A percentile compares a stretch with the other conserved stretches of the same genome.
Evolutionary conservation across 106 monocot species (phyloP).

Genomic region (Apostasia ramifera): DNA sequence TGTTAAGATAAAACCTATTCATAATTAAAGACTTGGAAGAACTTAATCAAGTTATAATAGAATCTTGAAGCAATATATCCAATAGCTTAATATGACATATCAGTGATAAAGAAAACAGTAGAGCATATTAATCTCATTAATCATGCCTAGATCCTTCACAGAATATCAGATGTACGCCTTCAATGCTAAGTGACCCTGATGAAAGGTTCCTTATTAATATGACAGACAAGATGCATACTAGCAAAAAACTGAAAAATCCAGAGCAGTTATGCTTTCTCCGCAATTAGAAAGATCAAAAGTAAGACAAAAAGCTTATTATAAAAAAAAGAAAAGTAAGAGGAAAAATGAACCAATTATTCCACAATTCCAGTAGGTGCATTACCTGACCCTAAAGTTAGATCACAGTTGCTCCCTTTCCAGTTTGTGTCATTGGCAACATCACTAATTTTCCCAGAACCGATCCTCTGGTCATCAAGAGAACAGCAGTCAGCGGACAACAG

Average conservation of each 20-base stretch:
- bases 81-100: not conserved
- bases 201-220: no score
- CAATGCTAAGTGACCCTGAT: no score
- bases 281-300: not conserved
- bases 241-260: not conserved
- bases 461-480: conserved; percentile 25
- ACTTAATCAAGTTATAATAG: not conserved
- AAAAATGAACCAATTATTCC: not conserved
- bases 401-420: not conserved
- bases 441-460: conserved; percentile 14
- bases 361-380: not conserved
- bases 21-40: not conserved
- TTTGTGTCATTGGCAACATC: conserved; percentile 9
- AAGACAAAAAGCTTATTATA: not conserved
- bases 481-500: conserved; percentile 52
- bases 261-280: no score
- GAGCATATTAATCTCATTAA: no score
- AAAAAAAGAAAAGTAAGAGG: not conserved
- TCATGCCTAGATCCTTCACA: no score
- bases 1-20: no score
- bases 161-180: no score
- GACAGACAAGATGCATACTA: no score
- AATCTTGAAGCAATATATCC: not conserved
- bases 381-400: not conserved
- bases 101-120: no score